Evolutionary conservation across 2,329 filamentous ascomycete species (phyloP), one percentile per base, ranked within the genome.

Genomic region (Epichloe scottii): DNA sequence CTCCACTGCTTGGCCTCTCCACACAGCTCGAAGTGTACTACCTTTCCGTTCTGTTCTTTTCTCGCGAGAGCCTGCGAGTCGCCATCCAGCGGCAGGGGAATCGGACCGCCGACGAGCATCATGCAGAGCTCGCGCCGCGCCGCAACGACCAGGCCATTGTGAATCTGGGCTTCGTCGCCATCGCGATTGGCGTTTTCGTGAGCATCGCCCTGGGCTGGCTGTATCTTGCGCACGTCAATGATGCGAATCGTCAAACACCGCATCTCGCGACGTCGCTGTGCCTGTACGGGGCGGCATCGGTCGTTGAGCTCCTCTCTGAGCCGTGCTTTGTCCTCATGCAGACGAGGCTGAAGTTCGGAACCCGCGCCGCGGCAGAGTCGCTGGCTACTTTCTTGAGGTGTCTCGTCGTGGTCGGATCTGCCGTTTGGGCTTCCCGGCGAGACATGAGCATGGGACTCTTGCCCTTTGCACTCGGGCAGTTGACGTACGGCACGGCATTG

Each of bases 1-100:
- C 93, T 0, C 79, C 85, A 53, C 76, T 94, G 0, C 78, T 98
- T 1, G 93, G 91, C 5, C 75, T 95, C 5, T 85, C 90, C 2
- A 85, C 90, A 0, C 93, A 96, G 66, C 77, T 98, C 3, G 93
- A 98, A 61, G 81, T 97, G 1, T 96, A 90, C 66, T 90, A 91
- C 53, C 85, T 95, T 43, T 89, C 89, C 0, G 84, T 94, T n/a
- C 76, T 98, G 0, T 96, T 95, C 67, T 97, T 98, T 62, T 86
- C 93, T 0, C 79, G 93, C 39, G 93, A 98, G 68, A 91, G 86
- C 60, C 71, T 97, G 46, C 84, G 93, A 15, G 85, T 95, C n/a
- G 89, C 91, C 26, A 80, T 95, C 37, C 91, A 97, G 68, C 78
- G 93, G 48, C 86, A 90, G 58, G 55, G 58, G n/a, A 58, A 57